Base-by-base conservation (phyloP, 2,329 filamentous ascomycete species). In the Phaeophleospora eucalypticola region DNA sequence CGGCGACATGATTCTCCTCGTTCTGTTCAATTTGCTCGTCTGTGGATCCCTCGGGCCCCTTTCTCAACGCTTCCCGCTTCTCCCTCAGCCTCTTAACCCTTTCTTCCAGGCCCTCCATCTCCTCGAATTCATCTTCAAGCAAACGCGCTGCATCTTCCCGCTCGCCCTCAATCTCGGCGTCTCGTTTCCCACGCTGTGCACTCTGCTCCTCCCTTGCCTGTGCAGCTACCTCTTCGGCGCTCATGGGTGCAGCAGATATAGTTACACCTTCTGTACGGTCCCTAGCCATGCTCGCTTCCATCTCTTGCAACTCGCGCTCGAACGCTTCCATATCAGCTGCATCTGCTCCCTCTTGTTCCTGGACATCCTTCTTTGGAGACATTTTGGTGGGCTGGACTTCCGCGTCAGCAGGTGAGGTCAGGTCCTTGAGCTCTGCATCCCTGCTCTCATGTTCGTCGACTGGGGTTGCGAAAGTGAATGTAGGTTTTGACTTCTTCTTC, bases 291-390 rank as follows among this genome's bases (percentile, higher is more conserved):
- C 39, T 47, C n/a, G 49, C 45, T 43, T 65, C 62, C 39, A 63
- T 46, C 15, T 53, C 55, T 6, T 82, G 84, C 45, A 95, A 82
- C 44, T 95, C 87, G 2, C 86, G 86, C 64, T 95, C 85, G 63
- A 95, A 94, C 7, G 87, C 87, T 2, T 87, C 82, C 7, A 87
- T 69, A 34, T 71, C 69, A 17, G 36, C 56, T 4, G 44, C 36
- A 44, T 60, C 57, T 21, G 39, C 38, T 18, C 6, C 6, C 19
- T 51, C 40, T 14, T 45, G 47, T 43, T 33, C 21, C 21, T 41
- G 48, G 2, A 34, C 34, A 10, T 12, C 15, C 3, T 15, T 35
- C 4, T 15, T 24, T 20, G 35, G 15, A 15, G 36, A 37, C 8
- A 20, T 17, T 17, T 41, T 39, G 12, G 32, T 34, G 16, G 32